These are phyloP conservation scores for Hymenoscyphus fraxineus DNA, from an alignment of 2,329 filamentous ascomycete species.

Conservation along the genomic window DNA sequence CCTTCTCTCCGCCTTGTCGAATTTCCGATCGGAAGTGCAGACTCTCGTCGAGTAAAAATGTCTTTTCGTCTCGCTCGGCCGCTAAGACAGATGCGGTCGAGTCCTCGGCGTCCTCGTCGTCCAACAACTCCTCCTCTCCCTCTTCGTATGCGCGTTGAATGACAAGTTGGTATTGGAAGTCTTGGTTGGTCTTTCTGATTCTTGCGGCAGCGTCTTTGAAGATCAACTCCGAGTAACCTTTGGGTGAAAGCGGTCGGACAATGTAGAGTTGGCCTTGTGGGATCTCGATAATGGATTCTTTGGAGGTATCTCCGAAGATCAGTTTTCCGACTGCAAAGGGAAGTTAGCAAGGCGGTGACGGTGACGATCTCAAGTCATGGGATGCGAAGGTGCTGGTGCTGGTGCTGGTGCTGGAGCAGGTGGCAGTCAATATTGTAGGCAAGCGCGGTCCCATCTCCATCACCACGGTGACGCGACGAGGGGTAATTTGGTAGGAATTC, in stretches of 20 bases:
- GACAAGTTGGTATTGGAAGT: constrained; percentile 96
- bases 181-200: constrained; percentile 88
- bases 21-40: constrained; percentile 83
- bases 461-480: constrained; percentile 1
- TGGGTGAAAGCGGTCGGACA: constrained; percentile 89
- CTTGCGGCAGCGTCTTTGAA: constrained; percentile 95
- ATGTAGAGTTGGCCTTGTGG: constrained; percentile 96
- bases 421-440: not conserved
- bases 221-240: constrained; percentile 97
- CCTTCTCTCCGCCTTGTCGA: constrained; percentile 73
- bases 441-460: not conserved
- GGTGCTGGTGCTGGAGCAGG: not conserved
- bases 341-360: constrained; percentile 16
- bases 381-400: too few species aligned
- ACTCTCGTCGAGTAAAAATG: constrained; percentile 88
- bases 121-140: constrained; percentile 87
- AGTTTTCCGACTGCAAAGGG: constrained; percentile 72
- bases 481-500: not conserved
- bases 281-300: constrained; percentile 91
- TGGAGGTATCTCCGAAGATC: constrained; percentile 74
- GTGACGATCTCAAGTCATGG: accelerated
- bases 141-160: constrained; percentile 96
- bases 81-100: constrained; percentile 69
- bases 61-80: constrained; percentile 91
- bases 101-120: constrained; percentile 85